These are phyloP conservation scores for Parathielavia appendiculata DNA, from an alignment of 495 filamentous ascomycete genomes.

Conservation along the genomic window DNA sequence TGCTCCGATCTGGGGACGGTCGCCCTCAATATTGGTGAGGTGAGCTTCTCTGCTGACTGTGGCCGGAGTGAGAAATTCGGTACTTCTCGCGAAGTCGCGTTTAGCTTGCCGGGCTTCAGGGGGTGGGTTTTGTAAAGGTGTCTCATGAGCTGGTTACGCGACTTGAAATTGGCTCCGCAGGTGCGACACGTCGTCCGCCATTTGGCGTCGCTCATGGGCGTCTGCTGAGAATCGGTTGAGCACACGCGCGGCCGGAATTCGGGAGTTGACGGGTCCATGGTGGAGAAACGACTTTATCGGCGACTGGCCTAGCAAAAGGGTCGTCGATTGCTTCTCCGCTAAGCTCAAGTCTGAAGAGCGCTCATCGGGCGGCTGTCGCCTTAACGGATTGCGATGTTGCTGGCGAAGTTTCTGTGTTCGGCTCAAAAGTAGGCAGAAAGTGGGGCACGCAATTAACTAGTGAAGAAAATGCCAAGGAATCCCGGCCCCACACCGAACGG, in stretches of 20 bases:
- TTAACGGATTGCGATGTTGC: neutral
- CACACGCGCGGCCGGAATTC: neutral
- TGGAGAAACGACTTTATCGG: neutral
- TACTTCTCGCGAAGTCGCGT: neutral
- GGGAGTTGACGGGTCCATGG: neutral
- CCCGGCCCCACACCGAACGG: too few relatives aligned
- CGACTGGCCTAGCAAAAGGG: slow-evolving; percentile 12
- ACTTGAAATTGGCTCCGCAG: neutral
- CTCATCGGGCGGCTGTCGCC: neutral
- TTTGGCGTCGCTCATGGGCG: neutral
- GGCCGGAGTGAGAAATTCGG: too few relatives aligned
- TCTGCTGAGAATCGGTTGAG: neutral
- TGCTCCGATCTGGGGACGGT: neutral
- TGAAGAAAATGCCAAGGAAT: too few relatives aligned
- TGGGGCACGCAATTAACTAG: too few relatives aligned
- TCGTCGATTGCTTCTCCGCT: slow-evolving; percentile 1
- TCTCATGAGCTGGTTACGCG: slow-evolving; percentile 11
- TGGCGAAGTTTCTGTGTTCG: neutral
- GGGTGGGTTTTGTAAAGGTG: slow-evolving; percentile 5
- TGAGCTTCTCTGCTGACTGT: too few relatives aligned
- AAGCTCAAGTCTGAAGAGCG: slow-evolving; percentile 8
- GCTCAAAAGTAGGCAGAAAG: too few relatives aligned
- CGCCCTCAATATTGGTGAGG: too few relatives aligned
- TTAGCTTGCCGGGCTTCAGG: neutral
- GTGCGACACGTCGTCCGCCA: slow-evolving; percentile 8